Percentiles rank a stretch among this genome's conserved stretches.
phyloP scores from a whole-genome alignment of 352 stramenopile species.

The Globisporangium abappressorium region DNA sequence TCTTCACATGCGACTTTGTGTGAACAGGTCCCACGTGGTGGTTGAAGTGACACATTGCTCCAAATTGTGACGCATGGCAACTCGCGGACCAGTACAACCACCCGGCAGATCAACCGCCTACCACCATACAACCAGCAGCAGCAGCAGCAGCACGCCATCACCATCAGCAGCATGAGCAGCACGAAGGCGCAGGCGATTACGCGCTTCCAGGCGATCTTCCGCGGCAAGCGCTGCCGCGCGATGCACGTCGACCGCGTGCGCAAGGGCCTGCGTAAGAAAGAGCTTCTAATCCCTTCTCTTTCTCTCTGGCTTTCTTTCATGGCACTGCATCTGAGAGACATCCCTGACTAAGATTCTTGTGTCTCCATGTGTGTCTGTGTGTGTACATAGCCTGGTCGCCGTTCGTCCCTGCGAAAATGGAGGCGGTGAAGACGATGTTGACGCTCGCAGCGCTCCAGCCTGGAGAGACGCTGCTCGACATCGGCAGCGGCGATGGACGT shows the following conservation, averaged over 20 bases:
- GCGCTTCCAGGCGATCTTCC: constrained; percentile 57
- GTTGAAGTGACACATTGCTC: constrained; percentile 3
- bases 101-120: not conserved
- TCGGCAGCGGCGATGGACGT: constrained; percentile 64
- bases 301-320: not conserved
- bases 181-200: constrained; percentile 20
- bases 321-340: not conserved
- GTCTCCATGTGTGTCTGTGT: constrained; percentile 1
- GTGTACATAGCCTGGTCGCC: constrained; percentile 54
- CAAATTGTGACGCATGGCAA: not conserved
- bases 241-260: constrained; percentile 57
- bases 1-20: not conserved
- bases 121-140: not conserved
- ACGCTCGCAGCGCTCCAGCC: constrained; percentile 32
- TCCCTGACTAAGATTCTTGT: not conserved
- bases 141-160: not conserved
- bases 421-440: constrained; percentile 56
- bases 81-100: not conserved
- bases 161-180: not conserved
- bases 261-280: constrained; percentile 43
- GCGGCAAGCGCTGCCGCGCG: constrained; percentile 42
- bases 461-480: constrained; percentile 52
- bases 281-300: not conserved
- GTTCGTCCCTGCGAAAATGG: constrained; percentile 58
- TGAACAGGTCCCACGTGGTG: not conserved